Conservation (phyloP, 73 alveolate genomes). For the Blepharisma stoltei region DNA sequence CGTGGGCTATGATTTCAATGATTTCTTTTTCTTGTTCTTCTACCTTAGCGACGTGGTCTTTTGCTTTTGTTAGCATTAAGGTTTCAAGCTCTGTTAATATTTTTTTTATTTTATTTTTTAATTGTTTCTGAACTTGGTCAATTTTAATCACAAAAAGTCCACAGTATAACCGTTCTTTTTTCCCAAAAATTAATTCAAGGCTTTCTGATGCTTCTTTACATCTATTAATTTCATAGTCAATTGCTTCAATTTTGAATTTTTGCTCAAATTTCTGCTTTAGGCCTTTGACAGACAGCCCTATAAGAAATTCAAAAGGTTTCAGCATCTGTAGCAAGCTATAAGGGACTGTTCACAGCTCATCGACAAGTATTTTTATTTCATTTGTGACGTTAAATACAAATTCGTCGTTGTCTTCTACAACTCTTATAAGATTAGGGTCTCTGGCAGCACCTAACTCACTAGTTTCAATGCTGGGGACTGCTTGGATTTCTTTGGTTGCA, state of each 20-base stretch:
- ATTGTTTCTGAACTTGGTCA: background rate
- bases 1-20: constrained; percentile 50
- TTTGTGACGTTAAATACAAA: constrained; percentile 16
- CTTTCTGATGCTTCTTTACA: background rate
- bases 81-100: background rate
- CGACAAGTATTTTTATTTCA: background rate
- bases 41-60: constrained; percentile 47
- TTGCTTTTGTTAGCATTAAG: background rate
- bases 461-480: constrained; percentile 50
- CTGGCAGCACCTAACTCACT: constrained; percentile 52
- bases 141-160: constrained; percentile 22
- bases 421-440: constrained; percentile 33
- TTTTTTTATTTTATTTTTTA: background rate
- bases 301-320: constrained; percentile 24
- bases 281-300: constrained; percentile 38
- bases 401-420: constrained; percentile 36
- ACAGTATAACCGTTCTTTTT: background rate
- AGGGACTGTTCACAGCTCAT: constrained; percentile 34
- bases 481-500: constrained; percentile 34
- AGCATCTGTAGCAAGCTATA: constrained; percentile 18
- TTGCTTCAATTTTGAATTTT: constrained; percentile 13
- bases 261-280: constrained; percentile 39
- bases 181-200: background rate
- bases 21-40: constrained; percentile 69
- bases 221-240: background rate